Conservation (phyloP, 352 stramenopile genomes). For the Globisporangium iwayamae region DNA sequence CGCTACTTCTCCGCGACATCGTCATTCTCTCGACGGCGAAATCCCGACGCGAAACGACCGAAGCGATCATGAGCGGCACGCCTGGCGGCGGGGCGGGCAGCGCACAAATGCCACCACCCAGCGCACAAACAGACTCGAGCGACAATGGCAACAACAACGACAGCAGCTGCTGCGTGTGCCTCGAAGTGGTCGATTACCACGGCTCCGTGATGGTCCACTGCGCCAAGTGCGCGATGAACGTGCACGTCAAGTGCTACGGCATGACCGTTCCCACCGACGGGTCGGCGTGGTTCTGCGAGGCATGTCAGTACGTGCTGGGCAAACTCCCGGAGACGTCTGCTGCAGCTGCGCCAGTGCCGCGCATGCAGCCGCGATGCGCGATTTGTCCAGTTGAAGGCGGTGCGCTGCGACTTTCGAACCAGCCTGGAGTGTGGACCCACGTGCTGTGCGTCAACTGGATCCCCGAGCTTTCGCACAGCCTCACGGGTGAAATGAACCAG, state of each 20-base stretch:
- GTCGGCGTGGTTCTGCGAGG: constrained; percentile 62
- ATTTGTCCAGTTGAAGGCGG: constrained; percentile 70
- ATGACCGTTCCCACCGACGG: constrained; percentile 34
- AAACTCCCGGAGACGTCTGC: constrained; percentile 3
- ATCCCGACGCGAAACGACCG: neutral
- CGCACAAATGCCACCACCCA: neutral
- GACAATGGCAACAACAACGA: neutral
- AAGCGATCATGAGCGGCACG: constrained; percentile 3
- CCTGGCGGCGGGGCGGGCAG: constrained; percentile 1
- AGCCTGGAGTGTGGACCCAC: constrained; percentile 71
- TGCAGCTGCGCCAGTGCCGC: constrained; percentile 13
- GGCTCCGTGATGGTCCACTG: constrained; percentile 64
- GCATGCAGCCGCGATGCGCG: constrained; percentile 48
- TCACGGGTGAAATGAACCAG: constrained; percentile 54
- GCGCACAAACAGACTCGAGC: neutral
- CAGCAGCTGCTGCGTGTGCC: constrained; percentile 65
- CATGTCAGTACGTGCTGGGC: constrained; percentile 39
- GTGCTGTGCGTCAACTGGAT: constrained; percentile 86
- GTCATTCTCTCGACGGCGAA: neutral
- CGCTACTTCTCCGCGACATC: neutral
- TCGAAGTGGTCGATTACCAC: constrained; percentile 61
- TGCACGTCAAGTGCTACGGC: constrained; percentile 83
- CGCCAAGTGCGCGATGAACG: constrained; percentile 46
- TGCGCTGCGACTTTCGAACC: constrained; percentile 59
- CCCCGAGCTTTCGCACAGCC: constrained; percentile 78